Evolutionary conservation across 1,284 basidiomycete species (phyloP).

Genomic region (Naganishia liquefaciens): DNA sequence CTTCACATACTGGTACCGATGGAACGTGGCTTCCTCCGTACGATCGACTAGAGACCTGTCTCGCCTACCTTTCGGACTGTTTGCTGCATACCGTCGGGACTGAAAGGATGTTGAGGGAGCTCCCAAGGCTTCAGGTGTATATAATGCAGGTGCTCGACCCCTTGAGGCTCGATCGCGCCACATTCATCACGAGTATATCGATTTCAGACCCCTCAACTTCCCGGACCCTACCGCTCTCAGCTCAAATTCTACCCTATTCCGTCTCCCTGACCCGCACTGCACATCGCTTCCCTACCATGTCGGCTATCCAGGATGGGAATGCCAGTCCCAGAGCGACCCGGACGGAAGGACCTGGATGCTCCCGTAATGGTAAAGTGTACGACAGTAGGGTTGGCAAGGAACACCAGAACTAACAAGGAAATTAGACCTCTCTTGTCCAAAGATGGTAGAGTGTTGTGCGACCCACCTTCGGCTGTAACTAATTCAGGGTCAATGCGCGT

Average conservation of each 20-base stretch:
- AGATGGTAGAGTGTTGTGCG: background rate
- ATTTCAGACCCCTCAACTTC: background rate
- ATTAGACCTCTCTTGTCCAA: background rate
- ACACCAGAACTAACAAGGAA: too few relatives aligned
- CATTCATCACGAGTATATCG: too few relatives aligned
- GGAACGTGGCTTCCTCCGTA: too few relatives aligned
- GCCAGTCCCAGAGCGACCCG: background rate
- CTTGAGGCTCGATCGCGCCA: too few relatives aligned
- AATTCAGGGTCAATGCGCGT: background rate
- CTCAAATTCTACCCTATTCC: background rate
- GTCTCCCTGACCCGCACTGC: background rate
- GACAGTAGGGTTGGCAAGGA: too few relatives aligned
- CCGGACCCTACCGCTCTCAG: background rate
- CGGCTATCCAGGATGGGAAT: background rate
- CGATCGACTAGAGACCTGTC: too few relatives aligned
- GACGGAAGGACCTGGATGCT: background rate
- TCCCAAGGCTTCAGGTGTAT: too few relatives aligned
- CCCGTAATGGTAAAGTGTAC: constrained; percentile 2
- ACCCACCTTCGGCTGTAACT: background rate
- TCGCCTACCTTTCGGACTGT: too few relatives aligned
- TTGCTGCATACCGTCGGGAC: too few relatives aligned
- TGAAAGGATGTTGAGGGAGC: too few relatives aligned
- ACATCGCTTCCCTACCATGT: background rate
- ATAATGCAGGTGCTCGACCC: too few relatives aligned
- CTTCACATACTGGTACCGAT: too few relatives aligned